These are phyloP conservation scores for Saccharomyces hybrid DNA, from an alignment of 1,139 yeast genomes.

Conservation along the genomic window DNA sequence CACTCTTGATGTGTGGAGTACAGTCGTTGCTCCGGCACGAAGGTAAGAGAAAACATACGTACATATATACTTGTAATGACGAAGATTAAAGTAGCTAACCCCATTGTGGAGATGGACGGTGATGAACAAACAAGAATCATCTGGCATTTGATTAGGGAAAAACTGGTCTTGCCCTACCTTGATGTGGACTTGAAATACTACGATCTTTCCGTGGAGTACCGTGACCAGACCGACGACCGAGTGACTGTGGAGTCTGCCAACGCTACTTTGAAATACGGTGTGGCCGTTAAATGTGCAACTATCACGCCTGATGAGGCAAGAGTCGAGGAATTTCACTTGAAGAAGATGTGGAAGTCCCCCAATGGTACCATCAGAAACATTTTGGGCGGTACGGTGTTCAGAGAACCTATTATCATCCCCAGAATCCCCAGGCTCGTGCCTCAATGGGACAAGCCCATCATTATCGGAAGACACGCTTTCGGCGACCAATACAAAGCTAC, in stretches of 20 bases:
- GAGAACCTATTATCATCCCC: constrained; percentile 91
- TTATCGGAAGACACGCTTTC: constrained; percentile 94
- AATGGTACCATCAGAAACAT: constrained; percentile 94
- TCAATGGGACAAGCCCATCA: constrained; percentile 89
- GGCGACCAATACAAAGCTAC: constrained; percentile 97
- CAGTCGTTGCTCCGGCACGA: not conserved
- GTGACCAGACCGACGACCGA: constrained; percentile 82
- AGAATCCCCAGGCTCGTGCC: constrained; percentile 85
- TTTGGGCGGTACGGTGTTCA: constrained; percentile 90
- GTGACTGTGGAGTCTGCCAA: constrained; percentile 85
- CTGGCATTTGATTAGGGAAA: constrained; percentile 78
- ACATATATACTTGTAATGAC: constrained; percentile 7
- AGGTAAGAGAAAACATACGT: not conserved
- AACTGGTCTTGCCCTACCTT: constrained; percentile 75
- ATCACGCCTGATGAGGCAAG: constrained; percentile 98
- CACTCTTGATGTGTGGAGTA: not conserved
- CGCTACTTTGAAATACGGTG: constrained; percentile 82
- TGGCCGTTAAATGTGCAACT: constrained; percentile 94
- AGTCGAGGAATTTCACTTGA: constrained; percentile 79
- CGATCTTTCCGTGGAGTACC: constrained; percentile 76
- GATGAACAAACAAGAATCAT: constrained; percentile 93
- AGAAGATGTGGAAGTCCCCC: constrained; percentile 96
- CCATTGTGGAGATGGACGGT: constrained; percentile 93
- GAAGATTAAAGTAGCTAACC: constrained; percentile 76
- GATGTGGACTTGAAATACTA: constrained; percentile 86